phyloP scores from a whole-genome alignment of 495 filamentous ascomycete genomes.

The Hyaloscypha hepaticicola region DNA sequence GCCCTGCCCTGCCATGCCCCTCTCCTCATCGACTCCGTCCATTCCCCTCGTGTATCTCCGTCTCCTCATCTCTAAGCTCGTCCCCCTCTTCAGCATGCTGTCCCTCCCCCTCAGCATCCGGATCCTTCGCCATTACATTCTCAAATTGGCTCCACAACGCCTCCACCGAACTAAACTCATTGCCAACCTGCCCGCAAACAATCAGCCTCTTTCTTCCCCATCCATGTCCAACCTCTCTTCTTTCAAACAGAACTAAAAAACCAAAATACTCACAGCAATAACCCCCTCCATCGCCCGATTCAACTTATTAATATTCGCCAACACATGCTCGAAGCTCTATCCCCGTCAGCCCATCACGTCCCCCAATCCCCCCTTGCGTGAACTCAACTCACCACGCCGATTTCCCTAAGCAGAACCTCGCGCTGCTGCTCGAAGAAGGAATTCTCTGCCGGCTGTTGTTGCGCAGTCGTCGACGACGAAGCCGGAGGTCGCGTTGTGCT shows the following conservation, averaged over 20 bases:
- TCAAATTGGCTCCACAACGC: constrained; percentile 97
- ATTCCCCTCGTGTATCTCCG: constrained; percentile 28
- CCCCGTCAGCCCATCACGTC: background rate
- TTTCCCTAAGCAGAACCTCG: constrained; percentile 71
- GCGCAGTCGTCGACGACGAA: constrained; percentile 16
- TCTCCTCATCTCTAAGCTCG: constrained; percentile 21
- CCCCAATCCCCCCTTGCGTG: background rate
- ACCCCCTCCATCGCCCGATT: constrained; percentile 91
- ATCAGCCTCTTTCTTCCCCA: background rate
- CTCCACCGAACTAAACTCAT: constrained; percentile 95
- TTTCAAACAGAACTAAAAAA: background rate
- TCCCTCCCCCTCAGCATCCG: constrained; percentile 46
- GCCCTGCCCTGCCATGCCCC: background rate
- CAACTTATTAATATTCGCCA: constrained; percentile 93
- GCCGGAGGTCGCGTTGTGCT: constrained; percentile 16
- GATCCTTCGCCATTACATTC: constrained; percentile 84
- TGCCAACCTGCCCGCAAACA: constrained; percentile 67
- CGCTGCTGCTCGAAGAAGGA: constrained; percentile 78
- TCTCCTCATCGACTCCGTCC: constrained; percentile 6
- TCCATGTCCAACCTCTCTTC: constrained; percentile 3
- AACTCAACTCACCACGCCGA: constrained; percentile 62
- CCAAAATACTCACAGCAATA: constrained; percentile 62
- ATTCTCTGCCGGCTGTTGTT: constrained; percentile 14
- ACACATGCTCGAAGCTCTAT: constrained; percentile 87
- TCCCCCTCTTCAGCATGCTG: constrained; percentile 36